Evolutionary conservation across 75 land plant genomes (phyloP).

Genomic region (Pinus tabuliformis): DNA sequence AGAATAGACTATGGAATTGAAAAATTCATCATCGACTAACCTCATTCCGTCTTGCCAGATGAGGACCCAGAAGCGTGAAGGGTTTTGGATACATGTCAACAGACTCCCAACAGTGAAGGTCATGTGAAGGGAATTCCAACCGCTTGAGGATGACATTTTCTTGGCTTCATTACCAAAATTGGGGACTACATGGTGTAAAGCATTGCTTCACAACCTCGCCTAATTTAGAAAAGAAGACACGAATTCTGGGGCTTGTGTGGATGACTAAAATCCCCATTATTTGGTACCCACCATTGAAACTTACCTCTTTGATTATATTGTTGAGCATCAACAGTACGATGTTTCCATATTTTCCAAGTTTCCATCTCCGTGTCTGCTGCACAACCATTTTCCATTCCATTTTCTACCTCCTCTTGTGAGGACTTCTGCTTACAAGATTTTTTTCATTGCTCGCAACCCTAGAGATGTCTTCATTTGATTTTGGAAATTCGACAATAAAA

Average conservation of each 20-base stretch:
- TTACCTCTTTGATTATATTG: neutral
- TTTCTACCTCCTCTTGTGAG: conserved; percentile 1
- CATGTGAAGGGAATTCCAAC: neutral
- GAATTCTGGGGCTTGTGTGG: neutral
- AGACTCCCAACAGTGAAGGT: too few species aligned
- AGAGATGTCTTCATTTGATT: conserved; percentile 15
- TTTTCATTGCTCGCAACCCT: too few species aligned
- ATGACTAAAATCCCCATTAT: conserved; percentile 5
- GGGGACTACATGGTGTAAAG: conserved; percentile 20
- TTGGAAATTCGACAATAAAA: conserved; percentile 6
- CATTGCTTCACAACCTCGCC: neutral
- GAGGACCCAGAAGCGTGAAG: too few species aligned
- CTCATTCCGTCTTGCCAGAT: too few species aligned
- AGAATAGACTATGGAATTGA: too few species aligned
- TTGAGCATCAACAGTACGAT: too few species aligned
- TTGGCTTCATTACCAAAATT: conserved; percentile 19
- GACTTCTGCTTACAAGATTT: conserved; percentile 3
- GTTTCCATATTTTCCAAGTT: neutral
- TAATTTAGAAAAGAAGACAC: neutral
- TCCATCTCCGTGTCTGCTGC: conserved; percentile 17
- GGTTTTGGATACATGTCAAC: too few species aligned
- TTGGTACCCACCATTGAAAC: conserved; percentile 11
- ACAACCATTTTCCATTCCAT: conserved; percentile 17
- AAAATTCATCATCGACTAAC: too few species aligned
- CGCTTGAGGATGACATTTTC: conserved; percentile 6